Evolutionary conservation across 2,329 filamentous ascomycete species (phyloP), one percentile per base, ranked within the genome.

Genomic region (Ophiostoma angusticollis): DNA sequence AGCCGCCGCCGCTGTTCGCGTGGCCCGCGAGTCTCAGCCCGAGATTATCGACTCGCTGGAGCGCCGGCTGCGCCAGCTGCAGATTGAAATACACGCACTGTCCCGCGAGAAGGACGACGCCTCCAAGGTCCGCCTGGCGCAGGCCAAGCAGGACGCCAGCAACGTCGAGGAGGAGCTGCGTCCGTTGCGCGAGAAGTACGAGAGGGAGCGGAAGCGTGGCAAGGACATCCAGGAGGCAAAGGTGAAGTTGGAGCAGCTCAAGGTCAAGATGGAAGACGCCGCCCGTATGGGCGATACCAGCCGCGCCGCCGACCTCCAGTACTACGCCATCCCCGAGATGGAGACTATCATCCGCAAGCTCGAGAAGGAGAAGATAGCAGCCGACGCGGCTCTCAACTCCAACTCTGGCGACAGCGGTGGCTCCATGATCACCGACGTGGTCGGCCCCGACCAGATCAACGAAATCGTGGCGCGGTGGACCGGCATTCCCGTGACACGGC

Each of bases 401-500:
- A 58, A 56, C 9, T 64, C 63, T 22, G 62, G 64, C 21, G 83
- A 82, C 25, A 60, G 67, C 4, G 73, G 74, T 40, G 74, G 78
- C 38, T 74, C 84, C 18, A 79, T 96, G 58, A 73, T 96, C 39
- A 93, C 87, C 3, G 91, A 98, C 56, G 74, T 91, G 33, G 91
- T 98, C 48, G 91, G 91, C 6, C 86, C 87, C 9, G 91, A 98
- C 48, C 87, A 98, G 59, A 98, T 98, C 70, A 96, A 98, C 58
- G 89, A 96, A 56, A 98, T 98, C 45, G 91, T 98, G 38, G 82
- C 83, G 39, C 80, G 86, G 45, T 95, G 87, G 84, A 98, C 91
- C n/a, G 91, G 91, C 47, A 98, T 98, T 50, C 91, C 91, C 1
- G 85, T 98, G 43, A 96, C 86, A 5, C 74, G 89, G 45, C 77